Base-by-base conservation (phyloP, 352 stramenopile species). In the Phytophthora tubulina region DNA sequence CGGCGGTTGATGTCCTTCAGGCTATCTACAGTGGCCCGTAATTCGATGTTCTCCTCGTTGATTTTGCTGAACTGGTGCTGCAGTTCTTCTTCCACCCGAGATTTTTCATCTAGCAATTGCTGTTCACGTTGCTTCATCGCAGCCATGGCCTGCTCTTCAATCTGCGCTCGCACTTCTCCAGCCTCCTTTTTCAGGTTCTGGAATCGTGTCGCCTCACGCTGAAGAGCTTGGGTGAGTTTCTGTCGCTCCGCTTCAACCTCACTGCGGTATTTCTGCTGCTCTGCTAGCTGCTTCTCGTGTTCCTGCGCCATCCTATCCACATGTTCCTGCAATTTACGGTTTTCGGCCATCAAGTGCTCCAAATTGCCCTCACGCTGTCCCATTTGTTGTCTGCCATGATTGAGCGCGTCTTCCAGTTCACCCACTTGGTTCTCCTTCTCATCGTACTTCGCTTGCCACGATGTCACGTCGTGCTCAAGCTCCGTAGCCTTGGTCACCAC, bases 61-160 rank as follows among this genome's bases (percentile, higher is more conserved):
- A 87, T 71, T 55, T 77, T 69, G 31, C 53, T 54, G 13, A 84
- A 53, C 39, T 88, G 67, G 3, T 75, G 70, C 7, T 76, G 65
- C 53, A 86, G 52, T 11, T 79, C 75, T 50, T 83, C 80, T 69
- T 79, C 71, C 32, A 79, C 44, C 1, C 79, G 78, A 48, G 64
- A 27, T 56, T 84, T 90, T 59, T 90, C 80, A 17, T 76, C 51
- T n/a, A 85, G 21, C 46, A 90, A 76, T 36, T 86, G 75, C 17
- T 85, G 71, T 56, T 90, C 80, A 6, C 84, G 78, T 50, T 86
- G 76, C 27, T 76, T 78, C 73, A 88, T 82, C 11, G 82, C 77
- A 38, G 70, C 46, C 55, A 76, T 76, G 2, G 80, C 77, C 41
- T 82, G 76, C 3, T 66, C 68, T 60, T 88, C 80, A 45, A 82